Evolutionary conservation across 106 monocot genomes (phyloP).

Genomic region (Platanthera guangdongensis): DNA sequence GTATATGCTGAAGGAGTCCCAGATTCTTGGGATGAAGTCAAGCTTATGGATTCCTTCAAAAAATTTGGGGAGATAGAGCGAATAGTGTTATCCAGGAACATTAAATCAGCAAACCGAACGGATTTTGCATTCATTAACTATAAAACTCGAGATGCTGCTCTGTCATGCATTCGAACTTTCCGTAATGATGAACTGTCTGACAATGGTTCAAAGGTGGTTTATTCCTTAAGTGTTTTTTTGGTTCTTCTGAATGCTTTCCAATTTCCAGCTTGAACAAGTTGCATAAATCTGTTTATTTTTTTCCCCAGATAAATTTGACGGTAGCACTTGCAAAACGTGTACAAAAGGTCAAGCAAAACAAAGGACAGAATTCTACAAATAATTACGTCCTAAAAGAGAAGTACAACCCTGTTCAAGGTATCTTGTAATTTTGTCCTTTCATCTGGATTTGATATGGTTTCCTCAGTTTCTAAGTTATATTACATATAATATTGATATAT

Average conservation of each 20-base stretch:
- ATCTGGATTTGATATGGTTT: too few relatives aligned
- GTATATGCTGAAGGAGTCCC: slow-evolving; percentile 82
- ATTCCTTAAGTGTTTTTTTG: neutral
- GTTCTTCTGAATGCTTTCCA: neutral
- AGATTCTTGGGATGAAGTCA: slow-evolving; percentile 64
- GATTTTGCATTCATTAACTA: slow-evolving; percentile 91
- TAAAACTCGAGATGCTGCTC: slow-evolving; percentile 67
- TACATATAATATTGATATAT: too few relatives aligned
- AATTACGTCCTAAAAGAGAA: slow-evolving; percentile 35
- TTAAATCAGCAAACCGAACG: slow-evolving; percentile 64
- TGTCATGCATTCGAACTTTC: slow-evolving; percentile 73
- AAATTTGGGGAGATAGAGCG: slow-evolving; percentile 78
- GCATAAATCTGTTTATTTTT: neutral
- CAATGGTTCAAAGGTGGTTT: slow-evolving; percentile 56
- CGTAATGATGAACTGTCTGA: slow-evolving; percentile 43
- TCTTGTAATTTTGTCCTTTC: too few relatives aligned
- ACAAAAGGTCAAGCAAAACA: slow-evolving; percentile 55
- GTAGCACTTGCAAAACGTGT: slow-evolving; percentile 82
- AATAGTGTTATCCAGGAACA: slow-evolving; percentile 71
- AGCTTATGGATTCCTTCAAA: slow-evolving; percentile 52
- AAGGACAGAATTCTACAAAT: slow-evolving; percentile 31
- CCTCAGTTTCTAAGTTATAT: too few relatives aligned
- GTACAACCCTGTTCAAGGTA: slow-evolving; percentile 37
- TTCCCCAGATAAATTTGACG: slow-evolving; percentile 61
- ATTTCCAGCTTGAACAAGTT: neutral